Evolutionary conservation across 129 eudicot genomes (phyloP).

Genomic region (Flaveria brownii): DNA sequence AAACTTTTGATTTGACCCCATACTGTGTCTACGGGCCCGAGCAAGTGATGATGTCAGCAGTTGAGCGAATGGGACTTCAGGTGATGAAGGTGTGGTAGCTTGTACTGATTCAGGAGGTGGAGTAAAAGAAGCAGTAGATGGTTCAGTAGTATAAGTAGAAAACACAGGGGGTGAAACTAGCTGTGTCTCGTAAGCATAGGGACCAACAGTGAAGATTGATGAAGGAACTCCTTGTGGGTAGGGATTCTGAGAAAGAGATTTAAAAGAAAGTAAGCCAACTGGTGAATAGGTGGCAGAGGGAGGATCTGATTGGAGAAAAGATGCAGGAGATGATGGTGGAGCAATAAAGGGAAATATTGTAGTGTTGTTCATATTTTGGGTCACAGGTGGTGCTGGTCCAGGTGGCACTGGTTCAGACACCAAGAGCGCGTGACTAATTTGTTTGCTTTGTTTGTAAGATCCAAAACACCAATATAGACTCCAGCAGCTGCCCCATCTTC

Average conservation of each 20-base stretch:
- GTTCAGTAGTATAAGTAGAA: constrained; percentile 89
- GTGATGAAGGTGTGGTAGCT: constrained; percentile 91
- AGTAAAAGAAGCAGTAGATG: constrained; percentile 90
- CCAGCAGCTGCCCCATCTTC: constrained; percentile 95
- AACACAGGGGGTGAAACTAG: constrained; percentile 95
- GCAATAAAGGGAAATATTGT: constrained; percentile 76
- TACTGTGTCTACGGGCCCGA: constrained; percentile 54
- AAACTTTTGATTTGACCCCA: constrained; percentile 51
- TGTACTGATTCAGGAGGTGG: constrained; percentile 97
- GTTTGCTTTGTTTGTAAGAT: constrained; percentile 63
- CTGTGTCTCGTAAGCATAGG: constrained; percentile 95
- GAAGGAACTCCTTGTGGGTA: constrained; percentile 53
- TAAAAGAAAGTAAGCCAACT: constrained; percentile 55
- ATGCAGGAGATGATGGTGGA: constrained; percentile 96
- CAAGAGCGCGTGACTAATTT: constrained; percentile 73
- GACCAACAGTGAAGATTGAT: constrained; percentile 77
- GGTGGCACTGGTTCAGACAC: constrained; percentile 56
- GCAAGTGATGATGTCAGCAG: constrained; percentile 76
- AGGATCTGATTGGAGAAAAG: constrained; percentile 89
- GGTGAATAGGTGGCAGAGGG: constrained; percentile 79
- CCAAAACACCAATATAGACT: constrained; percentile 89
- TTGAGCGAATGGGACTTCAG: constrained; percentile 96
- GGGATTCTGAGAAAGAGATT: constrained; percentile 62
- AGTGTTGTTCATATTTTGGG: constrained; percentile 49
- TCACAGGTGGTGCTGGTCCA: constrained; percentile 35